Conservation (phyloP, 495 filamentous ascomycete species). For the Parathielavia appendiculata region DNA sequence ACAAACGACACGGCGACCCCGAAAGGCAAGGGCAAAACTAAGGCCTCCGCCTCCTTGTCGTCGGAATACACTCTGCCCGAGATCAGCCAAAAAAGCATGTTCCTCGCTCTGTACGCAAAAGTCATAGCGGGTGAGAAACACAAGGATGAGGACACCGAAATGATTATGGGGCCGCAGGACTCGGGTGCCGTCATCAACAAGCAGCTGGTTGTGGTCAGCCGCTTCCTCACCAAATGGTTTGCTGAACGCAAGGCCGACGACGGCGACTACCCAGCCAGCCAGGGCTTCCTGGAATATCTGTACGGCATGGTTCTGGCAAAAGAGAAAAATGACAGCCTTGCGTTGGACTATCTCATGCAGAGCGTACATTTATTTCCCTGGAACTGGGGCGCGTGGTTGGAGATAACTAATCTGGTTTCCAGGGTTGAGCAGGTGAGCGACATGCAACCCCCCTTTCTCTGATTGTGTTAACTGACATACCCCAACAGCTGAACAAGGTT, state of each 20-base stretch:
- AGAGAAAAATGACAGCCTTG: constrained; percentile 79
- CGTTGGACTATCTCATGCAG: constrained; percentile 72
- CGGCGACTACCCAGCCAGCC: constrained; percentile 54
- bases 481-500: constrained; percentile 44
- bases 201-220: constrained; percentile 67
- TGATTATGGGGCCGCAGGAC: constrained; percentile 92
- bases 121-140: constrained; percentile 92
- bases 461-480: constrained; percentile 15
- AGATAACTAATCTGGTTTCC: constrained; percentile 71
- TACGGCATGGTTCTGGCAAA: constrained; percentile 79
- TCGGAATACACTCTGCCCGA: constrained; percentile 29
- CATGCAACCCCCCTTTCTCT: neutral
- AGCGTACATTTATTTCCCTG: constrained; percentile 84
- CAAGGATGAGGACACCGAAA: constrained; percentile 93
- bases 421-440: constrained; percentile 70
- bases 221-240: constrained; percentile 76
- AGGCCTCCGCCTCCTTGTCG: constrained; percentile 17
- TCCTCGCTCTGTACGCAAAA: constrained; percentile 87
- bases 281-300: constrained; percentile 95
- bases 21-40: constrained; percentile 55
- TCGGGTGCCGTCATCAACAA: constrained; percentile 76
- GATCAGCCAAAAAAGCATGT: constrained; percentile 85
- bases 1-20: constrained; percentile 43
- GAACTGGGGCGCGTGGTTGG: constrained; percentile 96
- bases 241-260: constrained; percentile 54